These are phyloP conservation scores for Xanthoconium separans DNA, from an alignment of 1,284 basidiomycete species.

Conservation along the genomic window DNA sequence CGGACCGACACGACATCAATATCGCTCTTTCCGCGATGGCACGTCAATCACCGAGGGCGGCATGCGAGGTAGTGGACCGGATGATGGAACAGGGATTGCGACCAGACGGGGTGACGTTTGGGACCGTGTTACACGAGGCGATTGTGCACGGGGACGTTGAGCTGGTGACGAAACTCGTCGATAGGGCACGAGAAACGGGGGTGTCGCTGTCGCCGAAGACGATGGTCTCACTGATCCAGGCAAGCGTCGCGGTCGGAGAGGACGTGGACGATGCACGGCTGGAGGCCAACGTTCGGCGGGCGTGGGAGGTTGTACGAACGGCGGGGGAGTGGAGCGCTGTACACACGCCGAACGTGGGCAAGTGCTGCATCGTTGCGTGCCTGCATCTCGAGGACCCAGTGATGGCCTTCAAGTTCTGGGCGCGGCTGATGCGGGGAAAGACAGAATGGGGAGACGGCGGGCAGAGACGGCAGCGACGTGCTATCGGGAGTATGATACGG, in stretches of 20 bases:
- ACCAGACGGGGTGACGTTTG: slow-evolving; percentile 54
- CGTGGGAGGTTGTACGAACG: slow-evolving; percentile 43
- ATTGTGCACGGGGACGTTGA: slow-evolving; percentile 42
- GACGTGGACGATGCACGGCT: slow-evolving; percentile 28
- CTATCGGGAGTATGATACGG: slow-evolving; percentile 39
- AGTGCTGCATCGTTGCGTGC: slow-evolving; percentile 50
- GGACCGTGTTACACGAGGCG: slow-evolving; percentile 60
- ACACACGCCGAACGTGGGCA: slow-evolving; percentile 47
- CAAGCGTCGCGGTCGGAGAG: slow-evolving; percentile 33
- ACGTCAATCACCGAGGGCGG: slow-evolving; percentile 45
- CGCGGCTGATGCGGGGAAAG: slow-evolving; percentile 43
- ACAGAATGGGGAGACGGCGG: slow-evolving; percentile 49
- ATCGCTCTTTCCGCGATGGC: slow-evolving; percentile 58
- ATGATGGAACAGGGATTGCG: slow-evolving; percentile 48
- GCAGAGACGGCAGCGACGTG: slow-evolving; percentile 42
- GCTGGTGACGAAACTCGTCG: slow-evolving; percentile 45
- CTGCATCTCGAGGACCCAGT: slow-evolving; percentile 46
- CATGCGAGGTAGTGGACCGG: slow-evolving; percentile 43
- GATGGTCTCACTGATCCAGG: slow-evolving; percentile 47
- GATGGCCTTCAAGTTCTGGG: slow-evolving; percentile 64
- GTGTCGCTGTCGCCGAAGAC: slow-evolving; percentile 46
- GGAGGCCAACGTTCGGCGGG: slow-evolving; percentile 39
- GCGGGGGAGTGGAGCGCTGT: slow-evolving; percentile 37
- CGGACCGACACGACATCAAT: slow-evolving; percentile 63
- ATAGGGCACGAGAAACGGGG: slow-evolving; percentile 36